Percentiles rank a stretch among this genome's conserved stretches.
Conservation (phyloP, 202 grass and related monocot species). For the Dendrocalamus latiflorus region DNA sequence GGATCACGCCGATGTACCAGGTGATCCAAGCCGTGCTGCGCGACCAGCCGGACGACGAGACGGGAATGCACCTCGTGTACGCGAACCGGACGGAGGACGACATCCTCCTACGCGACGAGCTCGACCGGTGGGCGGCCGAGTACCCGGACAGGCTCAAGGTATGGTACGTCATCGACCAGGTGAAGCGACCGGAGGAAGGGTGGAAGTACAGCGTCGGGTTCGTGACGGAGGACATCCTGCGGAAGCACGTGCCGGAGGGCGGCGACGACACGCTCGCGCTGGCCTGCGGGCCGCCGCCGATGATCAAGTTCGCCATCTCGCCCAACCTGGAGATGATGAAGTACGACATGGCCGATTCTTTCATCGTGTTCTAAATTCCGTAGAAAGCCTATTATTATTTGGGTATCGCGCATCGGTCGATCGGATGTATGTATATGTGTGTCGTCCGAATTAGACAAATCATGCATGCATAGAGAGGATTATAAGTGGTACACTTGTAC, state of each 20-base stretch:
- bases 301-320: conserved; percentile 82
- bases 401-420: background rate
- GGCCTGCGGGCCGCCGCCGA: conserved; percentile 75
- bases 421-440: too few relatives aligned
- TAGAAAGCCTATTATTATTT: background rate
- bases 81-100: conserved; percentile 92
- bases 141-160: conserved; percentile 66
- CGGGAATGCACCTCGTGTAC: conserved; percentile 89
- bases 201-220: conserved; percentile 82
- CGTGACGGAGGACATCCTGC: conserved; percentile 56
- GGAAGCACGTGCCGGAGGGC: conserved; percentile 57
- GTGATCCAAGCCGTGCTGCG: conserved; percentile 70
- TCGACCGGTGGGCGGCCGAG: conserved; percentile 62
- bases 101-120: conserved; percentile 73
- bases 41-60: conserved; percentile 72
- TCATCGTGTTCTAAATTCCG: conserved; percentile 44
- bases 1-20: conserved; percentile 93
- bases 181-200: conserved; percentile 57
- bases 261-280: conserved; percentile 60
- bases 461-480: background rate
- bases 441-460: too few relatives aligned
- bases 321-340: conserved; percentile 92
- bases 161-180: conserved; percentile 80
- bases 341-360: conserved; percentile 59
- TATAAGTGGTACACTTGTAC: background rate